Base-by-base conservation (phyloP, 345 rosid genomes). In the Hibiscus syriacus region DNA sequence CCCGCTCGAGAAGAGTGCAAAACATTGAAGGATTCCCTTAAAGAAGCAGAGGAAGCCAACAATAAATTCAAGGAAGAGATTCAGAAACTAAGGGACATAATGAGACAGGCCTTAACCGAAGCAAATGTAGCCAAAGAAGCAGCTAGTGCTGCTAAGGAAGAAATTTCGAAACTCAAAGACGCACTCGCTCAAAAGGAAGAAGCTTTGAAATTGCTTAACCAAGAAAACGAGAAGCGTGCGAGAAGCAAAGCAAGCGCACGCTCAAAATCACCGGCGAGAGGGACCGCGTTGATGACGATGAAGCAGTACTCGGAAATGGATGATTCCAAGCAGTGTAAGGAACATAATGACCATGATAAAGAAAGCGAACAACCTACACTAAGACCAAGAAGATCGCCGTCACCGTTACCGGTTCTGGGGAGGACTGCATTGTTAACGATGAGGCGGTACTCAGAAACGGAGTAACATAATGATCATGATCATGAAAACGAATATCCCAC, bases 61-160 rank as follows among this genome's bases (percentile, higher is more conserved):
- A 77, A 57, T 55, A 57, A 75, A 3, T 80, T 82, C 1, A 89
- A 84, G 32, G 85, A 89, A 19, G 99, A 94, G 80, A 84, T 77
- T 54, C 79, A 74, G 6, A 87, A 84, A 41, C 46, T 94, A 55
- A 75, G 96, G 4, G 96, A 91, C 70, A 86, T 87, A 39, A 86
- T 91, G 23, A 94, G 89, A 55, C 92, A 89, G 34, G 97, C 99
- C 0, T 64, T 94, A 0, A 94, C 80, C 16, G 99, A 94, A 76
- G 90, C 97, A 12, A 94, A 82, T 64, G 89, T 79, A 2, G 92
- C 99, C 0, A 94, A 89, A 80, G 97, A 85, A 75, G 96, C 97
- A 1, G 23, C 5, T 83, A 85, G 53, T 5, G 19, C 19, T 49
- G 54, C 25, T 2, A 17, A 11, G 54, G 54, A 49, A 23, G 57